A percentile compares a stretch with the other conserved stretches of the same genome.
These are phyloP conservation scores for Aspergillus sp. DNA, from an alignment of 2,329 filamentous ascomycete genomes.

Conservation along the genomic window DNA sequence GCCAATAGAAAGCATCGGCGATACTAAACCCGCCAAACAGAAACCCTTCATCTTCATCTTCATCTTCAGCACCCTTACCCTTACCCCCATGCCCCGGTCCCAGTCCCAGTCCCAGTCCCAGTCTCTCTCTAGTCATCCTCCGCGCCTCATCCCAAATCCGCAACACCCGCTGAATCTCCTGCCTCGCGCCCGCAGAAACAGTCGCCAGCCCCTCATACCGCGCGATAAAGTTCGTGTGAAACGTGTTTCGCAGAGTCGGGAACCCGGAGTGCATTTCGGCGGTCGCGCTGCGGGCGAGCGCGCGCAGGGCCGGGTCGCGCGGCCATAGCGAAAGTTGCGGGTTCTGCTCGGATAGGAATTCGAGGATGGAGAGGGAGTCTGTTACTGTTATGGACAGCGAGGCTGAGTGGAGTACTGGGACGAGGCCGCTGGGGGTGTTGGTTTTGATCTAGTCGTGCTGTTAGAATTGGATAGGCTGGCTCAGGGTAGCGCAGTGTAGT, in stretches of 20 bases:
- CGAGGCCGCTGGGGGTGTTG: background rate
- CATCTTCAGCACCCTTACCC: too few species aligned
- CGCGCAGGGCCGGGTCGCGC: constrained; percentile 30
- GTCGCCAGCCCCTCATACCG: constrained; percentile 30
- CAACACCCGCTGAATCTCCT: constrained; percentile 28
- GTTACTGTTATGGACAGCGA: background rate
- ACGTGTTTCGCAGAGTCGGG: constrained; percentile 23
- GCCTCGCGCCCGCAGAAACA: constrained; percentile 17
- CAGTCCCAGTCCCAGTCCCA: too few species aligned
- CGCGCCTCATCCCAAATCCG: constrained; percentile 29
- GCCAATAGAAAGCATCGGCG: constrained; percentile 42
- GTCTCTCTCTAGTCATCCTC: constrained; percentile 21
- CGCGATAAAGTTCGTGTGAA: constrained; percentile 31
- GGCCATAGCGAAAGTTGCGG: constrained; percentile 33
- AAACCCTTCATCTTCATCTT: constrained; percentile 36
- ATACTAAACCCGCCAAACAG: constrained; percentile 40
- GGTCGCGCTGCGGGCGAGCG: constrained; percentile 31
- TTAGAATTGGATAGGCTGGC: too few species aligned
- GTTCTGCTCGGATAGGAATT: constrained; percentile 34
- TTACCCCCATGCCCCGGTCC: too few species aligned
- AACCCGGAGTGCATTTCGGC: constrained; percentile 40
- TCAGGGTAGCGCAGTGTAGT: background rate
- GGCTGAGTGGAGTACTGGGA: background rate
- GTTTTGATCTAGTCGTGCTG: background rate
- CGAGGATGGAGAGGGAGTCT: constrained; percentile 34